Base-by-base conservation (phyloP, 2,329 filamentous ascomycete species). In the Aspergillus cejpii region DNA sequence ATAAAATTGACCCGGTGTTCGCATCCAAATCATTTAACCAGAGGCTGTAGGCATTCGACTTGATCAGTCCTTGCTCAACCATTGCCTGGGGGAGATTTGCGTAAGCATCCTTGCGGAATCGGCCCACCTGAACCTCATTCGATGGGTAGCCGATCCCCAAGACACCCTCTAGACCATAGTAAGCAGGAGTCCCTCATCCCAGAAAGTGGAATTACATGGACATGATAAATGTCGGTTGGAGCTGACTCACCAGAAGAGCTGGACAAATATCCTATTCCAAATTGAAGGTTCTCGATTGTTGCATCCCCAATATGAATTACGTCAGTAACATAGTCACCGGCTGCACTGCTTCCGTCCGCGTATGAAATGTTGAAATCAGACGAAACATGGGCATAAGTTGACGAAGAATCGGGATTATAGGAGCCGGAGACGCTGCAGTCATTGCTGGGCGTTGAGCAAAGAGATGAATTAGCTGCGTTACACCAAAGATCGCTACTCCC, bases 301-400 rank as follows among this genome's bases (percentile, higher is more conserved):
- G 70, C 60, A 19, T 70, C 74, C 19, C 75, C 78, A 37, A 84
- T 59, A 2, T 48, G 70, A 45, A 94, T 69, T 0, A 75, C 84
- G 60, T 96, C 90, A 3, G 78, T 81, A 2, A 80, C 86, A 63
- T 94, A 95, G 65, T 92, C 85, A 26, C 90, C 89, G 1, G 70
- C 64, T 0, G 88, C 85, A 4, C 81, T 80, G 0, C 85, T 85
- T 37, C 86, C 86, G 66, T 95, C 89, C 31, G 85, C 84, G 54
- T 95, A 95, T 1, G 82, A 81, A 52, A 95, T 94, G 68, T 91
- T 90, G 72, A 96, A 95, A 48, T 81, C 74, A 59, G 78, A 81
- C 51, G 81, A 82, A 43, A 94, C 66, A 60, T 83, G 88, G 26
- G 75, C 59, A 65, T 90, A 91, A 2, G 87, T 86, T 1, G 85